Conservation (phyloP, 2,329 filamentous ascomycete genomes). For the Aschersonia sp. region DNA sequence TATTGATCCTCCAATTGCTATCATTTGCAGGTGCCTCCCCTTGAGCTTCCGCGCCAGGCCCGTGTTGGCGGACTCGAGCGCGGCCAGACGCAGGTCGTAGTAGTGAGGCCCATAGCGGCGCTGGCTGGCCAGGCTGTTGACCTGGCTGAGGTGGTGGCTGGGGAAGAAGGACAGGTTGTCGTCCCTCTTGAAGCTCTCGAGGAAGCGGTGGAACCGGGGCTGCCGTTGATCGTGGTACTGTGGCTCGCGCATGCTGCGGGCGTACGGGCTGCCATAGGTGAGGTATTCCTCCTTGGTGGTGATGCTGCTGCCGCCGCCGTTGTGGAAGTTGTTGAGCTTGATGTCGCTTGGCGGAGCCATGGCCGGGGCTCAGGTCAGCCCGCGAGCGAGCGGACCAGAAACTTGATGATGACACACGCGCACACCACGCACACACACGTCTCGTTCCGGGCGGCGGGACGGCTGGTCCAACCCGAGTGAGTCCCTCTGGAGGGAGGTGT, state of each 20-base stretch:
- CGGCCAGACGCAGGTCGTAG: slow-evolving; percentile 40
- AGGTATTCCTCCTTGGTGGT: slow-evolving; percentile 43
- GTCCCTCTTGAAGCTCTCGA: slow-evolving; percentile 51
- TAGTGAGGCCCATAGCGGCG: slow-evolving; percentile 25
- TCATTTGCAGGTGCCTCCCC: slow-evolving; percentile 86
- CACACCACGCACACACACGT: no score
- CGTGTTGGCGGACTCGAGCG: slow-evolving; percentile 62
- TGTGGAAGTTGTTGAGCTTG: slow-evolving; percentile 6
- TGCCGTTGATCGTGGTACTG: slow-evolving; percentile 28
- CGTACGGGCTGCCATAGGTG: slow-evolving; percentile 29
- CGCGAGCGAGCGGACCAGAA: no score
- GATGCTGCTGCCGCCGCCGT: slow-evolving; percentile 42
- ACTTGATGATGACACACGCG: no score
- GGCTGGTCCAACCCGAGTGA: no score
- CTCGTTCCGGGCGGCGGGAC: no score
- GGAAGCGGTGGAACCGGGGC: slow-evolving; percentile 25
- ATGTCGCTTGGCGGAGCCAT: slow-evolving; percentile 18
- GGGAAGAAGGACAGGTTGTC: slow-evolving; percentile 33
- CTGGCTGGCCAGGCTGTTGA: slow-evolving; percentile 10
- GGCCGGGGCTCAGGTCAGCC: slow-evolving; percentile 6
- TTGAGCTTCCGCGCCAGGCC: slow-evolving; percentile 66
- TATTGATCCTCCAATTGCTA: slow-evolving; percentile 87
- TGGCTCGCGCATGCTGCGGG: slow-evolving; percentile 32
- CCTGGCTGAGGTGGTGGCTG: slow-evolving; percentile 23
- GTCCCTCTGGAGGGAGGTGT: no score